These are phyloP conservation scores for Starmerella apicola DNA, from an alignment of 805 yeast genomes.

Conservation along the genomic window DNA sequence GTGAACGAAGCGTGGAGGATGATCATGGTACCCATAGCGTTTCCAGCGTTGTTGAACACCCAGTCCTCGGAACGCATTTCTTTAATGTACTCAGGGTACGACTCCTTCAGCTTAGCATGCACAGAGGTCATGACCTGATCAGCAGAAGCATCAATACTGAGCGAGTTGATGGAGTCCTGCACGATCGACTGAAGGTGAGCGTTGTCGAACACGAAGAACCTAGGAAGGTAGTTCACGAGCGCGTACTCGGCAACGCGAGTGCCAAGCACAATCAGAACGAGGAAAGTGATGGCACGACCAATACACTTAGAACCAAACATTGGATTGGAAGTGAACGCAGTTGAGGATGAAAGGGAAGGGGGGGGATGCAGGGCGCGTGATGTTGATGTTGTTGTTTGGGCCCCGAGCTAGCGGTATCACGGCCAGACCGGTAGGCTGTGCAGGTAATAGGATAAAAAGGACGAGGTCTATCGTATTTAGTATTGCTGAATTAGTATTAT, in stretches of 20 bases:
- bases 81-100: slow-evolving; percentile 66
- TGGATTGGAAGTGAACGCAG: background rate
- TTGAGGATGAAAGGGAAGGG: no score
- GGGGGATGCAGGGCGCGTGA: no score
- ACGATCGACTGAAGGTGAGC: slow-evolving; percentile 46
- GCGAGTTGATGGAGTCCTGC: slow-evolving; percentile 40
- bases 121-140: slow-evolving; percentile 18
- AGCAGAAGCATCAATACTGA: slow-evolving; percentile 34
- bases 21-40: slow-evolving; percentile 91
- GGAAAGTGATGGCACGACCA: slow-evolving; percentile 2
- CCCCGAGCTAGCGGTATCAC: no score
- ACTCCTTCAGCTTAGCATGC: slow-evolving; percentile 42
- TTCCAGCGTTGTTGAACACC: slow-evolving; percentile 97
- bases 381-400: no score
- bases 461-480: no score
- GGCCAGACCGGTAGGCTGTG: no score
- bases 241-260: slow-evolving; percentile 20
- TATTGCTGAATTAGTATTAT: no score
- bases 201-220: slow-evolving; percentile 58
- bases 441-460: no score
- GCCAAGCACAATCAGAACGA: slow-evolving; percentile 14
- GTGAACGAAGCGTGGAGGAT: slow-evolving; percentile 88
- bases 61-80: slow-evolving; percentile 67
- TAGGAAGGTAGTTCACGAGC: slow-evolving; percentile 40
- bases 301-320: background rate